Evolutionary conservation across 2,329 filamentous ascomycete genomes (phyloP).

Genomic region (Colletotrichum viniferum): DNA sequence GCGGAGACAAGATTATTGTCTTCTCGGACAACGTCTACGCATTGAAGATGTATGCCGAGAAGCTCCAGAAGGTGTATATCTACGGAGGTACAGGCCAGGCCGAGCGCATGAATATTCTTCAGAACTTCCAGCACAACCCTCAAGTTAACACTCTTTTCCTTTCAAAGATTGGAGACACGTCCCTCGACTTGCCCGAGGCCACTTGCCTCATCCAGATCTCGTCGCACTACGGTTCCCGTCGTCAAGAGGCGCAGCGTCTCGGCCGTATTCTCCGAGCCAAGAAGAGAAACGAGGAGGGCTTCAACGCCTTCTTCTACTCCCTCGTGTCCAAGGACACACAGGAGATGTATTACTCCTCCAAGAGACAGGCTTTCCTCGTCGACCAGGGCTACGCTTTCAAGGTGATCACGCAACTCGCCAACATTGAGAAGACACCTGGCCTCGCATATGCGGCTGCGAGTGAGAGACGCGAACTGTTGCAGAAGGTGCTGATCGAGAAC

Average conservation of each 20-base stretch:
- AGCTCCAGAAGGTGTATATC: conserved; percentile 86
- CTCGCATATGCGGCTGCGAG: conserved; percentile 80
- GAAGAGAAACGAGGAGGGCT: conserved; percentile 94
- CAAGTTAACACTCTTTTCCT: conserved; percentile 91
- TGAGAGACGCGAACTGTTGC: conserved; percentile 84
- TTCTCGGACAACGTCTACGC: conserved; percentile 98
- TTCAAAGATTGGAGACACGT: conserved; percentile 97
- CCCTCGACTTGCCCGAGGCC: conserved; percentile 94
- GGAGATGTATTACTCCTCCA: conserved; percentile 98
- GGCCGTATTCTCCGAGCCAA: conserved; percentile 95
- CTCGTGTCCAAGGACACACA: conserved; percentile 96
- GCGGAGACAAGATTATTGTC: conserved; percentile 97
- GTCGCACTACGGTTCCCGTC: conserved; percentile 93
- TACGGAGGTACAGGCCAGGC: conserved; percentile 86
- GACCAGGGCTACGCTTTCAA: conserved; percentile 99
- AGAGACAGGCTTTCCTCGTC: conserved; percentile 94
- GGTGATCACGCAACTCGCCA: conserved; percentile 93
- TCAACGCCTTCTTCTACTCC: conserved; percentile 99
- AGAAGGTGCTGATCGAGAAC: conserved; percentile 88
- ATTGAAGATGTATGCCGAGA: conserved; percentile 81
- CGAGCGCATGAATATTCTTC: conserved; percentile 85
- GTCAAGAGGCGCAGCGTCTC: conserved; percentile 93
- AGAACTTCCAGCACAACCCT: conserved; percentile 95
- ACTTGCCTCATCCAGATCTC: conserved; percentile 98
- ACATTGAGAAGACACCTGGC: conserved; percentile 82